Base-by-base conservation (phyloP, 768 basidiomycete genomes). In the Lentinula lateritia region DNA sequence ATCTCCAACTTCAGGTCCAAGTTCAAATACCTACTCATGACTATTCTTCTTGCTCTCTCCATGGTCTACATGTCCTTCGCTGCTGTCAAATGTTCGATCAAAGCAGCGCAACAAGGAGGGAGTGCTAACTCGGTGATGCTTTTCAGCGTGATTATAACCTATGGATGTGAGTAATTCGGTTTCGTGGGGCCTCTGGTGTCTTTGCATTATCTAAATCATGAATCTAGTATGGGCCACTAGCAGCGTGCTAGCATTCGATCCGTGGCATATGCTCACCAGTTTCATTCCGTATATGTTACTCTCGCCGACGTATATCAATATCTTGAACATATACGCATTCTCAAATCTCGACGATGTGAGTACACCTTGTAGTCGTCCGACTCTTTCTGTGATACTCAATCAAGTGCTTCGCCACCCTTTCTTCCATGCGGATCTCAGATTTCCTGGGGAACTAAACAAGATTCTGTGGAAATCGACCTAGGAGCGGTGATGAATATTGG, bases 361-460 rank as follows among this genome's bases (percentile, higher is more conserved):
- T 75, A 39, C 38, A 8, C 28, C 28, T 28, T 28, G 28, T 28
- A 28, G 28, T 28, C 28, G 28, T 28, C 28, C 28, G 13, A 8
- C 38, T 13, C 3, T 5, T 9, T 9, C 13, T 13, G 9, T 39
- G 38, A 39, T 39, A 8, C 13, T 39, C 7, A 13, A 9, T 39
- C 6, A 9, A 13, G 6, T 39, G 43, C 64, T 64, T 60, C 18
- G 66, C 34, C 61, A 63, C n/a, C 66, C 54, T 53, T 32, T 41
- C 59, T 59, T 46, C 36, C 52, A 50, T 42, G 23, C 50, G 23
- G 34, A 35, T 20, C 59, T 4, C 67, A 91, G 89, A 92, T 92
- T 46, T 92, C 92, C 28, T 93, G 95, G 95, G 95, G 95, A 5
- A 98, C 95, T n/a, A 98, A 98, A 73, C 90, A 93, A 74, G 91